Evolutionary conservation across 176 grass and related monocot species (phyloP).

Genomic region (Rhynchospora breviuscula): DNA sequence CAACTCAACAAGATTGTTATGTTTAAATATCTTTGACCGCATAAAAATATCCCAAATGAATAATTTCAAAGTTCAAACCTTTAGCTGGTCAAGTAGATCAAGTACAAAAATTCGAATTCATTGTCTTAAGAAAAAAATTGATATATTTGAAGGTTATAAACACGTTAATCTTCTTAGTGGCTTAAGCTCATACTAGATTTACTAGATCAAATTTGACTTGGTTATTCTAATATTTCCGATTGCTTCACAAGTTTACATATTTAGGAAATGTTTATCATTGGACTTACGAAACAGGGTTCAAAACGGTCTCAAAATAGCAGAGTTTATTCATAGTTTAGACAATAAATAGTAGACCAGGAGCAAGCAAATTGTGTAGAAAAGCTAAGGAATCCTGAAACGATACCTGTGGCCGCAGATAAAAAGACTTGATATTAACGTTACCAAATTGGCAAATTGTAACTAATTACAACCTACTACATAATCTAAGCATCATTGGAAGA

Average conservation of each 20-base stretch:
- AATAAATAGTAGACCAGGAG: neutral
- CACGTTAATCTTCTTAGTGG: too few species aligned
- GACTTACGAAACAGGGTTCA: neutral
- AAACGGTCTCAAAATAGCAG: neutral
- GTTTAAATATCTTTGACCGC: neutral
- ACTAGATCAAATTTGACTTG: too few species aligned
- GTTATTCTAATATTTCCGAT: neutral
- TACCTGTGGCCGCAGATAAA: neutral
- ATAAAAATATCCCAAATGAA: neutral
- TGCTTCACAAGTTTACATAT: neutral
- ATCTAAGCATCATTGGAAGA: neutral
- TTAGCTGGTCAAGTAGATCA: neutral
- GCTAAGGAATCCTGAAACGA: neutral
- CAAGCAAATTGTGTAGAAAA: neutral
- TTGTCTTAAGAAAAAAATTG: too few species aligned
- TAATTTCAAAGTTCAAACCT: neutral
- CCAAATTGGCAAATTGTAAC: slow-evolving; percentile 1
- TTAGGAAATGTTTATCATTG: neutral
- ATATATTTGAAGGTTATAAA: too few species aligned
- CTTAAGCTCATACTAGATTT: too few species aligned
- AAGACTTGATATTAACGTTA: neutral
- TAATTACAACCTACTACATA: neutral
- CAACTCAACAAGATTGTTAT: neutral
- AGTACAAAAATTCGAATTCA: neutral
- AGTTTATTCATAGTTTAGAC: neutral